Evolutionary conservation across 208 protist genomes (phyloP), one percentile per base, ranked within the genome.

Genomic region (Leishmania martiniquensis): DNA sequence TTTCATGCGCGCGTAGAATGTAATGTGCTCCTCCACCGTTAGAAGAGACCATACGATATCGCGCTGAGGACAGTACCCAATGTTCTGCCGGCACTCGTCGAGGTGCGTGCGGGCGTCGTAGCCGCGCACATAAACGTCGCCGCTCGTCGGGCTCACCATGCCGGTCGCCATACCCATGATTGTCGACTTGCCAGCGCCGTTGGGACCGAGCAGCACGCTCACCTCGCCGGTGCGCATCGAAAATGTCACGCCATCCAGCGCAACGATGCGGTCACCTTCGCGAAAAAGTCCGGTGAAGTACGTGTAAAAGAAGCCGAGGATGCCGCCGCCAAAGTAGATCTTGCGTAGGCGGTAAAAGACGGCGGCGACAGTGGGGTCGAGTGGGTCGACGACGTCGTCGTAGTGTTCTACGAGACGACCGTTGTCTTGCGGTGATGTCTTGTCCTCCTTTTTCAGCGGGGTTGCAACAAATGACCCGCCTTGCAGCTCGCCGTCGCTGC

Each of bases 51-150:
- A 99, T 15, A 99, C 81, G 66, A 98, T 94, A 84, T 99, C 92
- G 70, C 85, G 78, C 89, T 99, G 98, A 34, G 97, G 95, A 84
- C 98, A 99, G 63, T 98, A 96, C 45, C 98, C 98, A 68, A 99
- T 97, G 57, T 91, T 63, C 75, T 91, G 78, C 39, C 89, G 88
- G 75, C 94, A 91, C 72, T 90, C 68, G 39, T 80, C 81, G 54
- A 96, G 78, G n/a, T 97, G 67, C 42, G 66, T 77, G 62, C 42
- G 45, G 37, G 94, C 82, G 49, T 88, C 80, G 76, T 87, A 77
- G 25, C 93, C 91, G 49, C 81, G 78, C 70, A 97, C 87, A 69
- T 87, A 91, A n/a, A 90, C 87, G 32, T 94, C 89, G 49, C 94
- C 94, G 25, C 60, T 76, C n/a, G 81, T 87, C 37, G 91, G 83